Base-by-base conservation (phyloP, 1,284 basidiomycete species). In the Leccinum pachyderme region DNA sequence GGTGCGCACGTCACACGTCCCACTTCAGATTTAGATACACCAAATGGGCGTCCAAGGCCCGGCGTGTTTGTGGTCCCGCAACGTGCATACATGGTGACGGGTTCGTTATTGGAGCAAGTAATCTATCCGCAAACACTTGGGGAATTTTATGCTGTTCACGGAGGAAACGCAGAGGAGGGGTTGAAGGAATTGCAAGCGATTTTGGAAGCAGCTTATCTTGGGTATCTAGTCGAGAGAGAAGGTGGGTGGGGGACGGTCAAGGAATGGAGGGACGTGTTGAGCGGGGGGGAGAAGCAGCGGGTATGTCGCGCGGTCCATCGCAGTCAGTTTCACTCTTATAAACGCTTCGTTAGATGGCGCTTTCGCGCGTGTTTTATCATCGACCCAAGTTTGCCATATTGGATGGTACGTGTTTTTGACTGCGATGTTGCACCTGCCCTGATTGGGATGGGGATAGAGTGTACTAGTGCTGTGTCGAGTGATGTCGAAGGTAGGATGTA, bases 401-500 rank as follows among this genome's bases (percentile, higher is more conserved):
- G 54, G 89, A 91, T 70, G 87, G 86, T 87, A 56, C 35, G 82
- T 73, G 3, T 3, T 11, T n/a, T 44, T n/a, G 35, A 32, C 31
- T 9, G 31, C n/a, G 27, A 24, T 29, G 1, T n/a, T 7, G 28
- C 4, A 0, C 1, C 0, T 6, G 5, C 4, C 18, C 43, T 47
- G 15, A 37, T 45, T 18, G 5, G 5, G 37, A 43, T 15, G 8
- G 51, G 8, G 11, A 50, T 32, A 90, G 95, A 98, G 71, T 96
- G 93, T 73, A 98, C 95, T 5, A 94, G 91, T 59, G 96, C 96
- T 1, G 95, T 99, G 6, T 97, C 94, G 8, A 94, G 92, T 54
- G 96, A 98, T 67, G 94, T 98, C 22, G 95, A 98, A 70, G 95
- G 95, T 0, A 78, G 88, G 57, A 95, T 99, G 93, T 98, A 98